Conservation (phyloP, 129 eudicot species). For the Lactuca sativa region DNA sequence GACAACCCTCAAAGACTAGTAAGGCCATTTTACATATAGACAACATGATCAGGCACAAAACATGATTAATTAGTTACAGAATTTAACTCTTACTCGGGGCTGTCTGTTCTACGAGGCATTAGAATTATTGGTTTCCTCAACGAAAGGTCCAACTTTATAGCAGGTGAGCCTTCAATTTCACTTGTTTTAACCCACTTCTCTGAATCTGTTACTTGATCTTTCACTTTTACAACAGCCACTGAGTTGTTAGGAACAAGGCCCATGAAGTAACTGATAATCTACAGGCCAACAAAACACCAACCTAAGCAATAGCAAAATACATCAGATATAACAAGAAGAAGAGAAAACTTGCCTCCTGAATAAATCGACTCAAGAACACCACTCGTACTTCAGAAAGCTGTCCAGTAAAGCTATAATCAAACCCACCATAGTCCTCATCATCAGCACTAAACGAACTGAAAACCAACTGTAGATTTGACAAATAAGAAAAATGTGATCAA, state of each 20-base stretch:
- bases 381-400: slow-evolving; percentile 96
- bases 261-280: slow-evolving; percentile 85
- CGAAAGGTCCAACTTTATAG: slow-evolving; percentile 90
- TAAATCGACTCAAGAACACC: slow-evolving; percentile 88
- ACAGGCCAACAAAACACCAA: slow-evolving; percentile 27
- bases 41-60: slow-evolving; percentile 10
- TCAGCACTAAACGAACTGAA: slow-evolving; percentile 75
- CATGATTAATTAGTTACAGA: slow-evolving; percentile 1
- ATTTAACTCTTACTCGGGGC: slow-evolving; percentile 67
- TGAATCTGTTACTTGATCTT: slow-evolving; percentile 81
- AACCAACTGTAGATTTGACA: slow-evolving; percentile 57
- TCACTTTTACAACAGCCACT: slow-evolving; percentile 68
- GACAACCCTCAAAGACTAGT: not conserved
- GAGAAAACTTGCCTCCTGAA: slow-evolving; percentile 79
- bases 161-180: slow-evolving; percentile 98
- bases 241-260: slow-evolving; percentile 84
- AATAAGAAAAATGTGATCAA: slow-evolving; percentile 6
- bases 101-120: slow-evolving; percentile 89
- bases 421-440: slow-evolving; percentile 97
- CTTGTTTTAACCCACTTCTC: slow-evolving; percentile 84
- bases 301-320: slow-evolving; percentile 25
- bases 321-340: slow-evolving; percentile 4
- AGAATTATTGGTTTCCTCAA: slow-evolving; percentile 84
- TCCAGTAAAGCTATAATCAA: slow-evolving; percentile 82
- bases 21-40: not conserved